Evolutionary conservation across 2,329 filamentous ascomycete genomes (phyloP), one percentile per base, ranked within the genome.

Genomic region (Botryotinia convoluta): DNA sequence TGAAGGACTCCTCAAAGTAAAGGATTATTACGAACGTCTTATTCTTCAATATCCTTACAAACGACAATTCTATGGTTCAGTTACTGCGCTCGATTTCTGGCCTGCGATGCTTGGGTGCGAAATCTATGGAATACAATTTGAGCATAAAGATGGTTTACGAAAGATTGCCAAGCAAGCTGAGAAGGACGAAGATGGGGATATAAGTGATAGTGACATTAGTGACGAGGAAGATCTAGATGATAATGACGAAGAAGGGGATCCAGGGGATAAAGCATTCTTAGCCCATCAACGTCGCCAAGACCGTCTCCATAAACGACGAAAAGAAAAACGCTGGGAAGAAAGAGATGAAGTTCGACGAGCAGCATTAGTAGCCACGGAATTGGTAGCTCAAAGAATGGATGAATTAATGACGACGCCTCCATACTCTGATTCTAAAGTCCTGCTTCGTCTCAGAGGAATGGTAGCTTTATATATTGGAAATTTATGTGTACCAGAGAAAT

Each of bases 101-200:
- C 90, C 93, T 22, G 92, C 92, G 22, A 88, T 97, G 83, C 91
- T 95, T 77, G 90, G 90, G 67, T 88, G 94, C 63, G 95, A 96
- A 88, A 87, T 97, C 69, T 95, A 93, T 80, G 89, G 92, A 75
- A 85, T 90, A 1, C 88, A 93, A 79, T 85, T 88, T 64, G 90
- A 90, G 83, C 87, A 87, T 79, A 83, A 81, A 72, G 79, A 80
- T 69, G 86, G 82, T 18, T 79, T 87, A 54, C 81, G 84, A 71
- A 80, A 79, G 18, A 76, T 86, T 18, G 78, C 77, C 7, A 81
- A 80, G 16, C 81, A 83, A 16, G 71, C 68, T 10, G 74, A 79
- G 14, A 71, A 75, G 37, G 78, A 79, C 22, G 75, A 77, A 4
- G 78, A 78, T 35, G 78, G 79, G 4, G 74, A 75, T 26, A 74